These are phyloP conservation scores for Geotrichum macrosporum DNA, from an alignment of 1,139 yeast genomes.

Conservation along the genomic window DNA sequence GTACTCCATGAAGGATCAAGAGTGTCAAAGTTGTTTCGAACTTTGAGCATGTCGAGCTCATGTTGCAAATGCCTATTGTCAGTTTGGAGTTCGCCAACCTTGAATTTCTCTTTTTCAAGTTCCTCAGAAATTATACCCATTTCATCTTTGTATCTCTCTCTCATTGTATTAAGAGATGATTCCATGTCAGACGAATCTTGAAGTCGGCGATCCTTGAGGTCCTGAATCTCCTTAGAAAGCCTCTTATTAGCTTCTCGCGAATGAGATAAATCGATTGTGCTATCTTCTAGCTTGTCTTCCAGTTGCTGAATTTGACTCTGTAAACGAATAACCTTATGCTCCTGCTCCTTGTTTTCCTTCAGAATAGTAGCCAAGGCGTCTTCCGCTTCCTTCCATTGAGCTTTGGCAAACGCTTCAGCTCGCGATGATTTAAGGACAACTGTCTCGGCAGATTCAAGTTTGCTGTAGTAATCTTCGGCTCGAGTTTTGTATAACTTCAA, in stretches of 20 bases:
- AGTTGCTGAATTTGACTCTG: conserved; percentile 52
- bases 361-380: conserved; percentile 52
- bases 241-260: conserved; percentile 45
- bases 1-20: conserved; percentile 36
- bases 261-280: conserved; percentile 52
- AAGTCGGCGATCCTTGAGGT: conserved; percentile 30
- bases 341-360: conserved; percentile 58
- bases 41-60: conserved; percentile 47
- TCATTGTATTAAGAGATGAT: conserved; percentile 30
- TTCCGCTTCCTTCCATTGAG: conserved; percentile 55
- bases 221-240: conserved; percentile 48
- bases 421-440: conserved; percentile 59
- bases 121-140: conserved; percentile 57
- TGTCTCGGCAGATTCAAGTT: conserved; percentile 75
- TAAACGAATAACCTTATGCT: conserved; percentile 52
- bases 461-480: conserved; percentile 69
- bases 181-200: conserved; percentile 30
- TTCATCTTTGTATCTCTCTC: conserved; percentile 51
- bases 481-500: conserved; percentile 63
- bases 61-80: conserved; percentile 58
- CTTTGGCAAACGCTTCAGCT: conserved; percentile 54
- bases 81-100: conserved; percentile 47
- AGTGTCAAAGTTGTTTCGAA: conserved; percentile 21
- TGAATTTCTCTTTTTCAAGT: conserved; percentile 53
- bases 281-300: conserved; percentile 58